Conservation (phyloP, 345 rosid genomes). For the Lagerstroemia speciosa region DNA sequence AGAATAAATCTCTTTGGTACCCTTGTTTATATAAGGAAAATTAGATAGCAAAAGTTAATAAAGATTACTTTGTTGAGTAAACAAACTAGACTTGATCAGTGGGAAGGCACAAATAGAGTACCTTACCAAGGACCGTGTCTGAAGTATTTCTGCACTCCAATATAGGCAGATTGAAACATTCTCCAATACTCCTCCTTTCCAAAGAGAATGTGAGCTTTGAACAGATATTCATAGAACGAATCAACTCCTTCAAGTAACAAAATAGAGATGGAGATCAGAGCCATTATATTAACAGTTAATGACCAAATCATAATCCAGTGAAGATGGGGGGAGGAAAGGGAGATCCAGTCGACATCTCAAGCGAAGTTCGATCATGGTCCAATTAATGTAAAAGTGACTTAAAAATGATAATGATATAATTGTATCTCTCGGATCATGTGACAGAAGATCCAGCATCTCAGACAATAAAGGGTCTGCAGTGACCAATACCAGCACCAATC, state of each 20-base stretch:
- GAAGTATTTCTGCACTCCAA: constrained; percentile 85
- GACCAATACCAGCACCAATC: constrained; percentile 81
- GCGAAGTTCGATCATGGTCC: not conserved
- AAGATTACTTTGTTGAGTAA: not conserved
- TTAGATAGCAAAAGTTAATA: not conserved
- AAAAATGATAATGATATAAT: not conserved
- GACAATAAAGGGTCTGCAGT: constrained; percentile 2
- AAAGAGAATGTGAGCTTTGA: constrained; percentile 84
- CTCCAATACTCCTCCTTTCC: constrained; percentile 96
- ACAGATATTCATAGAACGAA: constrained; percentile 90
- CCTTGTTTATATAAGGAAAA: not conserved
- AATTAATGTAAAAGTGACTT: not conserved
- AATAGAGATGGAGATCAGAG: constrained; percentile 20
- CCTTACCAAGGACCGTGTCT: constrained; percentile 90
- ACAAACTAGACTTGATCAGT: not conserved
- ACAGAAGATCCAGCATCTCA: not conserved
- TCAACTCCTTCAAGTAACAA: constrained; percentile 67
- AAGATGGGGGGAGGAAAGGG: not conserved
- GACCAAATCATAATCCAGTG: too few species aligned
- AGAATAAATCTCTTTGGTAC: not conserved
- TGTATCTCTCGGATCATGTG: not conserved
- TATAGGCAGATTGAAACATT: constrained; percentile 91
- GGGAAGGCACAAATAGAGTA: constrained; percentile 5
- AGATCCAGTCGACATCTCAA: constrained; percentile 1
- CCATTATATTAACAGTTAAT: constrained; percentile 9